Percentiles rank a stretch among this genome's conserved stretches.
Evolutionary conservation across 2,329 filamentous ascomycete species (phyloP).

Genomic region (Xylariaceae sp.): DNA sequence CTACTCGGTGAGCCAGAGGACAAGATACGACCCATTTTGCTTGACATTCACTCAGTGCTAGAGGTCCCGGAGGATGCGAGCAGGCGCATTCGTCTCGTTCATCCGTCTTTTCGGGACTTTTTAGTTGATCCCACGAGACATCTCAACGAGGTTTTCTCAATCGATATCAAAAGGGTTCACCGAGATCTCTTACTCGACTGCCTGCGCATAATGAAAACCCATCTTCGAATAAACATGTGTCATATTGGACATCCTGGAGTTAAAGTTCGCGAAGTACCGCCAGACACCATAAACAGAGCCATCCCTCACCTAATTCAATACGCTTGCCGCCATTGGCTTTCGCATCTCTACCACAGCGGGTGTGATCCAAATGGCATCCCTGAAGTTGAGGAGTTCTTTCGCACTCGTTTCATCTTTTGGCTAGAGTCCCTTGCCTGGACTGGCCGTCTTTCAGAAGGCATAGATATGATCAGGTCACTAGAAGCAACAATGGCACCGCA

Average conservation of each 20-base stretch:
- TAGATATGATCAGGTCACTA: not conserved
- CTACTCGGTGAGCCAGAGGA: not conserved
- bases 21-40: not conserved
- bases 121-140: constrained; percentile 3
- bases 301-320: constrained; percentile 8
- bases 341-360: constrained; percentile 3
- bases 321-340: constrained; percentile 9
- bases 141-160: not conserved
- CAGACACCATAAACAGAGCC: not conserved
- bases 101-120: constrained; percentile 10
- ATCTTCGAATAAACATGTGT: constrained; percentile 9
- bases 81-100: constrained; percentile 1
- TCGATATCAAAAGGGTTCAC: constrained; percentile 1
- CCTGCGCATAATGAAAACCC: constrained; percentile 4
- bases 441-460: not conserved
- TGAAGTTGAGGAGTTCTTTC: not conserved
- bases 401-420: not conserved
- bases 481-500: not conserved
- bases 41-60: constrained; percentile 4
- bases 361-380: not conserved
- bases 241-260: constrained; percentile 2
- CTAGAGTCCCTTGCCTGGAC: not conserved
- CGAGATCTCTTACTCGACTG: constrained; percentile 2
- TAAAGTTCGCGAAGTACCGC: not conserved
- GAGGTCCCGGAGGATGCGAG: constrained; percentile 1